Evolutionary conservation across 208 protist genomes (phyloP).

Genomic region (Crithidia expoeki): DNA sequence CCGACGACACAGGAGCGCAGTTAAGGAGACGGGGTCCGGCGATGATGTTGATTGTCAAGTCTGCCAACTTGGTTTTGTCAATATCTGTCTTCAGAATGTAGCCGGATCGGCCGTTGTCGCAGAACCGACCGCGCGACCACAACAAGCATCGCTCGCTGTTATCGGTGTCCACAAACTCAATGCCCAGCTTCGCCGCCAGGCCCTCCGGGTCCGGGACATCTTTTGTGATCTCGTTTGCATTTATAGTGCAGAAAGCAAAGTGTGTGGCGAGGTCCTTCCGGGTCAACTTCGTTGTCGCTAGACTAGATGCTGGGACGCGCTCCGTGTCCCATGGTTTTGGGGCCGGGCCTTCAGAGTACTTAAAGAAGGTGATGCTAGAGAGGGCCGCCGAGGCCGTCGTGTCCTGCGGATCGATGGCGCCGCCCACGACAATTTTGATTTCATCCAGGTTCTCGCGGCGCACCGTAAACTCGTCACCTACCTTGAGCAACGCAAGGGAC

Average conservation of each 20-base stretch:
- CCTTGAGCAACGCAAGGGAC: conserved; percentile 54
- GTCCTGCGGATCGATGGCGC: conserved; percentile 72
- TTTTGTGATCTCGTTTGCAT: conserved; percentile 19
- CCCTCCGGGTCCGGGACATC: conserved; percentile 42
- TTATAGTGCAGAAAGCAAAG: conserved; percentile 70
- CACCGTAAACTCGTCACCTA: conserved; percentile 85
- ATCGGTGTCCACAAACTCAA: conserved; percentile 80
- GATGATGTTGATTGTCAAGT: conserved; percentile 71
- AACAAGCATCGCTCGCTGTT: conserved; percentile 49
- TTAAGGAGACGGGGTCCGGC: conserved; percentile 69
- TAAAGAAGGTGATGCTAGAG: conserved; percentile 83
- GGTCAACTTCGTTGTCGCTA: conserved; percentile 35
- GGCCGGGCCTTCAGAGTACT: conserved; percentile 46
- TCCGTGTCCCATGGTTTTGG: conserved; percentile 74
- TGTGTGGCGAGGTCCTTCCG: conserved; percentile 58
- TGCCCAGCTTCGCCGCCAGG: conserved; percentile 49
- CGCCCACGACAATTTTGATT: conserved; percentile 84
- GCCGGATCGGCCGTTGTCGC: conserved; percentile 83
- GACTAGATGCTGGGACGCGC: conserved; percentile 30
- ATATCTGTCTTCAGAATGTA: conserved; percentile 81
- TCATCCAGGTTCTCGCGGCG: conserved; percentile 87
- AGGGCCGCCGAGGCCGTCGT: conserved; percentile 52
- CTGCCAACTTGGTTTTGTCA: conserved; percentile 44
- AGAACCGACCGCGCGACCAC: conserved; percentile 76
- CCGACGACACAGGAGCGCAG: conserved; percentile 44